A percentile compares a stretch with the other conserved stretches of the same genome.
These are phyloP conservation scores for Didymella sp. DNA, from an alignment of 2,329 filamentous ascomycete genomes.

Conservation along the genomic window DNA sequence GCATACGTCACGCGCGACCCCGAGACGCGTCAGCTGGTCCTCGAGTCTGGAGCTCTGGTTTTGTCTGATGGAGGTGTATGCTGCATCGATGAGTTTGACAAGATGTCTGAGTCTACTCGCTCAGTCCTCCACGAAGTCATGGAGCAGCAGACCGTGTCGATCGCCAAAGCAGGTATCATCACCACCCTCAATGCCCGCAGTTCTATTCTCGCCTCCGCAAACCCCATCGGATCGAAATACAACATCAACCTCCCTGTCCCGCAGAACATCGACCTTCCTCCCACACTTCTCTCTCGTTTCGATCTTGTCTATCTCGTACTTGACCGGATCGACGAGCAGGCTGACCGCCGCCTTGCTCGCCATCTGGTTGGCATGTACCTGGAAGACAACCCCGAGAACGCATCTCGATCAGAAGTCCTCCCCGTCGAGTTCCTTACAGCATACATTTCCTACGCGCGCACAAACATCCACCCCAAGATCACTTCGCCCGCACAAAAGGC, in stretches of 20 bases:
- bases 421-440: constrained; percentile 94
- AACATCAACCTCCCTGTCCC: constrained; percentile 95
- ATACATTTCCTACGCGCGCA: constrained; percentile 96
- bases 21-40: constrained; percentile 74
- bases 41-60: constrained; percentile 76
- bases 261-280: constrained; percentile 96
- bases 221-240: constrained; percentile 97
- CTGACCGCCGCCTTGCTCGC: constrained; percentile 85
- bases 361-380: constrained; percentile 97
- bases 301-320: constrained; percentile 97
- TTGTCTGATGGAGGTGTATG: constrained; percentile 77
- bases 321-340: constrained; percentile 89
- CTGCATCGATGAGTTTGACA: constrained; percentile 82
- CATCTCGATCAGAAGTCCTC: constrained; percentile 74
- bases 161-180: constrained; percentile 80
- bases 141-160: constrained; percentile 81
- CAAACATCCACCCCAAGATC: constrained; percentile 82
- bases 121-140: constrained; percentile 81
- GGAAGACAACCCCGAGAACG: constrained; percentile 91
- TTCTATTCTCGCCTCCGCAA: constrained; percentile 94
- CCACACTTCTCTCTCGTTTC: constrained; percentile 92
- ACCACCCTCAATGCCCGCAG: constrained; percentile 93
- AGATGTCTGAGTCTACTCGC: constrained; percentile 77
- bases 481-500: constrained; percentile 81
- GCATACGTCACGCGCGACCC: constrained; percentile 79